Evolutionary conservation across 1,139 yeast genomes (phyloP).

Genomic region (Blastobotrys raffinosifermentans): DNA sequence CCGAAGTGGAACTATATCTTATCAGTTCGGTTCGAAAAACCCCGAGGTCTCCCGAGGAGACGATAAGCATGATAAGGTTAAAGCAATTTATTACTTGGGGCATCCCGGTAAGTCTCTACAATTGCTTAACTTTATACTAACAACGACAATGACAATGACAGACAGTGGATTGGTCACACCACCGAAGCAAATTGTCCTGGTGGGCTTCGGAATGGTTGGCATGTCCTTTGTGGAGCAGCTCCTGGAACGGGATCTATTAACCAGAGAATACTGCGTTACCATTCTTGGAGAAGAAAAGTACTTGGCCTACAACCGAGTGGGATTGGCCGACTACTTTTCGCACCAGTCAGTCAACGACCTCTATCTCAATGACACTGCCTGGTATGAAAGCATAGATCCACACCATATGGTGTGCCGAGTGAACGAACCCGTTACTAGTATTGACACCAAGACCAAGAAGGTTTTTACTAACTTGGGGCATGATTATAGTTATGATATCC

Average conservation of each 20-base stretch:
- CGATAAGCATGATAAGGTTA: too few relatives aligned
- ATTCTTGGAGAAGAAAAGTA: constrained; percentile 34
- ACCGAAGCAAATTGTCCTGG: constrained; percentile 23
- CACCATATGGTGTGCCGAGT: constrained; percentile 30
- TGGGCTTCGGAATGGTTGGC: constrained; percentile 36
- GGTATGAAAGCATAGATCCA: constrained; percentile 27
- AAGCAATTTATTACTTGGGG: too few relatives aligned
- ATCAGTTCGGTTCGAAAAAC: too few relatives aligned
- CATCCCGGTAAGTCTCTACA: too few relatives aligned
- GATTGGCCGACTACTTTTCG: constrained; percentile 32
- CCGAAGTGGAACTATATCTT: too few relatives aligned
- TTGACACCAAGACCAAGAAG: constrained; percentile 22
- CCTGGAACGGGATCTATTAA: constrained; percentile 27
- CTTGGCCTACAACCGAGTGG: constrained; percentile 34
- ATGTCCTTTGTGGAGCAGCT: constrained; percentile 32
- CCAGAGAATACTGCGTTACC: constrained; percentile 25
- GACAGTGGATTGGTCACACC: too few relatives aligned
- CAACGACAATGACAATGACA: too few relatives aligned
- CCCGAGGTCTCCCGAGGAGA: too few relatives aligned
- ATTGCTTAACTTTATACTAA: too few relatives aligned
- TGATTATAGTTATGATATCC: constrained; percentile 24
- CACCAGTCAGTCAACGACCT: constrained; percentile 29
- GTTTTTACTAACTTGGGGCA: constrained; percentile 25
- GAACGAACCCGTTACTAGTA: constrained; percentile 26
- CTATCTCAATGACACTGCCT: constrained; percentile 29